These are phyloP conservation scores for Powellomyces hirtus DNA, from an alignment of 192 early-diverging fungal genomes.

Conservation along the genomic window DNA sequence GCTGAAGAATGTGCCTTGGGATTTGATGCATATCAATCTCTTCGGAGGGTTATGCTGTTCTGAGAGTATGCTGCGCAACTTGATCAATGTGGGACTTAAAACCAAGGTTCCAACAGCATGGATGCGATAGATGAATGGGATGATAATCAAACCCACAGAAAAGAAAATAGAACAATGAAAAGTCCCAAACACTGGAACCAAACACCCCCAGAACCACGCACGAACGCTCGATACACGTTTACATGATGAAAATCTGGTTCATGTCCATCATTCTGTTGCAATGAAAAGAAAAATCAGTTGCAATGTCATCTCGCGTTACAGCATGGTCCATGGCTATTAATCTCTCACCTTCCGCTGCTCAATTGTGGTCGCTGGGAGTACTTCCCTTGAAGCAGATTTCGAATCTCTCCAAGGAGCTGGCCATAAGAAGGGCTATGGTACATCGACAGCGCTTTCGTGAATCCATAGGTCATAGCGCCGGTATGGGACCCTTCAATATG, in stretches of 20 bases:
- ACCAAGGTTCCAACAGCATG: too few species aligned
- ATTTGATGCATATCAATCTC: too few species aligned
- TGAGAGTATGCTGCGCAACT: too few species aligned
- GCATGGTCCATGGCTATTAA: neutral
- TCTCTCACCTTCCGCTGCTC: slow-evolving; percentile 7
- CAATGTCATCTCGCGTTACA: neutral
- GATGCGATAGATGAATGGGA: too few species aligned
- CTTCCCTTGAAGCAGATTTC: slow-evolving; percentile 22
- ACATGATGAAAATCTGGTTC: slow-evolving; percentile 39
- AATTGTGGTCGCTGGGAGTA: slow-evolving; percentile 40
- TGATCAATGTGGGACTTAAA: too few species aligned
- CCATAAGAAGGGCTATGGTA: slow-evolving; percentile 28
- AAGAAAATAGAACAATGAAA: too few species aligned
- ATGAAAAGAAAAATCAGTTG: neutral
- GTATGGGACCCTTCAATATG: slow-evolving; percentile 24
- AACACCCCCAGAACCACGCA: too few species aligned
- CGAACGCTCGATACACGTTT: too few species aligned
- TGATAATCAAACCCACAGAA: too few species aligned
- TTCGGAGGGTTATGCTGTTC: too few species aligned
- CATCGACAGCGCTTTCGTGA: slow-evolving; percentile 25
- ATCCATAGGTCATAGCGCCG: slow-evolving; percentile 49
- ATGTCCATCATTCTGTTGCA: slow-evolving; percentile 28
- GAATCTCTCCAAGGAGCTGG: slow-evolving; percentile 31
- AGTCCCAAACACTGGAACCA: too few species aligned
- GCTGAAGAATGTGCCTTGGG: too few species aligned